Conservation (phyloP, 2,329 filamentous ascomycete species). For the Colletotrichum zoysiae region DNA sequence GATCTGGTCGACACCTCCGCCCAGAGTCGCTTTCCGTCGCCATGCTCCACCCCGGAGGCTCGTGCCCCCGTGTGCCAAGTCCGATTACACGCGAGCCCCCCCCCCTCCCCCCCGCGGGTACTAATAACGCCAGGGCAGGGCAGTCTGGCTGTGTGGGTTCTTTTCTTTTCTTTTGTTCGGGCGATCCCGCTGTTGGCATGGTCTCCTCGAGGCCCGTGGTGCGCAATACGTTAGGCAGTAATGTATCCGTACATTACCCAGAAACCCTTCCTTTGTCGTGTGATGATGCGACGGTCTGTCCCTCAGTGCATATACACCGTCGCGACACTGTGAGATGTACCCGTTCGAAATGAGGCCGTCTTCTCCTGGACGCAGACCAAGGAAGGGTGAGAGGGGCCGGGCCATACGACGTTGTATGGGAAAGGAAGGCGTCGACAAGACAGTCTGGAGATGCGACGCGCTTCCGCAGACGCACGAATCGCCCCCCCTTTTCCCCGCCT, state of each 20-base stretch:
- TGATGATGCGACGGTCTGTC: no score
- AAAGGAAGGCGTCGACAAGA: neutral
- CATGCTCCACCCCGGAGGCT: neutral
- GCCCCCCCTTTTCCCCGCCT: neutral
- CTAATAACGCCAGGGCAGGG: neutral
- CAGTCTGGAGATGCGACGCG: neutral
- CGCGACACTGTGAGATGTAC: neutral
- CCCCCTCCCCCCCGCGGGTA: no score
- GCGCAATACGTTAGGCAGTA: neutral
- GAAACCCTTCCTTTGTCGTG: no score
- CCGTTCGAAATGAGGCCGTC: neutral
- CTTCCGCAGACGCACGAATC: neutral
- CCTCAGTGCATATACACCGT: neutral
- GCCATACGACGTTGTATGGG: neutral
- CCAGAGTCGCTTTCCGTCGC: slow-evolving; percentile 35
- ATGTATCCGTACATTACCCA: neutral
- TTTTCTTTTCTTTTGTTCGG: neutral
- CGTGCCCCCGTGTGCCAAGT: neutral
- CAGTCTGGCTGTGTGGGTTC: no score
- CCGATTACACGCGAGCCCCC: no score
- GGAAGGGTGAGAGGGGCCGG: no score
- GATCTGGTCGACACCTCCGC: slow-evolving; percentile 6
- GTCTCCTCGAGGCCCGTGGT: neutral
- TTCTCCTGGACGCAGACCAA: neutral
- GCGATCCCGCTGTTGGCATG: neutral